These are phyloP conservation scores for Pistacia vera DNA, from an alignment of 345 rosid species.

Conservation along the genomic window DNA sequence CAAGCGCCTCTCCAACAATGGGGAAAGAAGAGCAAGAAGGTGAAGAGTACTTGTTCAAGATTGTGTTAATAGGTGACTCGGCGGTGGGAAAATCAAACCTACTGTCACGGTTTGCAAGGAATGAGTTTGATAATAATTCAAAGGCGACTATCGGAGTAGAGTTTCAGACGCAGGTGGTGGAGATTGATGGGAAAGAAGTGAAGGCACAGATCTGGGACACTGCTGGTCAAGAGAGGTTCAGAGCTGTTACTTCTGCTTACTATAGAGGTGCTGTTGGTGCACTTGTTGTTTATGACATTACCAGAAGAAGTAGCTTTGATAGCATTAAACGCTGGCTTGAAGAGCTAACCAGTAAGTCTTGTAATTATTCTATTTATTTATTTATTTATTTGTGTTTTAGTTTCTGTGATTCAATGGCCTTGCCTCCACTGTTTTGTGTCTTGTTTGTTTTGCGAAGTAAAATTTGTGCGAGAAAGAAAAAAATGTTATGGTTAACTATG, in stretches of 20 bases:
- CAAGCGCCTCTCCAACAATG: conserved; percentile 31
- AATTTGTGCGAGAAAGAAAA: not conserved
- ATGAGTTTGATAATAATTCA: conserved; percentile 85
- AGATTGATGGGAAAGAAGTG: conserved; percentile 86
- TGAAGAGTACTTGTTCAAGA: conserved; percentile 86
- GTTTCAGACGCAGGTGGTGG: conserved; percentile 82
- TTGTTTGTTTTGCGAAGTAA: not conserved
- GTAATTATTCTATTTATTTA: not conserved
- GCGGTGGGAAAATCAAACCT: conserved; percentile 95
- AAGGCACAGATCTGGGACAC: conserved; percentile 99
- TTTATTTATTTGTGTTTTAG: not conserved
- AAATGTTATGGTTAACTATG: not conserved
- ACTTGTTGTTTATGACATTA: conserved; percentile 86
- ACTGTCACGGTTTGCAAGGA: conserved; percentile 72
- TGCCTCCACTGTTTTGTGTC: not conserved
- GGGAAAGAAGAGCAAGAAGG: conserved; percentile 42
- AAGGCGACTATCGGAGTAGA: conserved; percentile 96
- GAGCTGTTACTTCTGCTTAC: conserved; percentile 95
- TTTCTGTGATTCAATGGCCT: not conserved
- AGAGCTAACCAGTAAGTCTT: conserved; percentile 70
- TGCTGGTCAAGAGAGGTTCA: conserved; percentile 95
- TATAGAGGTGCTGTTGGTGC: conserved; percentile 97
- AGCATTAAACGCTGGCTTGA: conserved; percentile 91
- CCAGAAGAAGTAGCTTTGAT: conserved; percentile 67
- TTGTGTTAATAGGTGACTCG: conserved; percentile 90